These are phyloP conservation scores for Metschnikowia orientalis DNA, from an alignment of 805 yeast genomes.

Conservation along the genomic window DNA sequence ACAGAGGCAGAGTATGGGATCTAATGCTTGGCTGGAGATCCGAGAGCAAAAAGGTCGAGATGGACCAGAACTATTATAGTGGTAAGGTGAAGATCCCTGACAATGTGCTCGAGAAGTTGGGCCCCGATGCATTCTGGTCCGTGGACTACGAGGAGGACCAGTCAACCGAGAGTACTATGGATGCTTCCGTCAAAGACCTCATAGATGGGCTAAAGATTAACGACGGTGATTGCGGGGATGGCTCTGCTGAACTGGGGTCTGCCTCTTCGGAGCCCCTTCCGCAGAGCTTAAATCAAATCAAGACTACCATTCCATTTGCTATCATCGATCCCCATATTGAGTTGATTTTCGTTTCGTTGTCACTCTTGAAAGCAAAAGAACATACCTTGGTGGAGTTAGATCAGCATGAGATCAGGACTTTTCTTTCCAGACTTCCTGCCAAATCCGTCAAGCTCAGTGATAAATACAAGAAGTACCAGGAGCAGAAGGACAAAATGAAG, in stretches of 20 bases:
- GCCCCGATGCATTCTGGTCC: constrained; percentile 65
- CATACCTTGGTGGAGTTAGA: constrained; percentile 79
- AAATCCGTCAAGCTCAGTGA: constrained; percentile 33
- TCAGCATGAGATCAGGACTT: constrained; percentile 82
- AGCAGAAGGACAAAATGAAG: constrained; percentile 20
- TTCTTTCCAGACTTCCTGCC: constrained; percentile 55
- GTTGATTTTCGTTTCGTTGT: constrained; percentile 68
- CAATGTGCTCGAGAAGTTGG: constrained; percentile 34
- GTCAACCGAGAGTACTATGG: constrained; percentile 5
- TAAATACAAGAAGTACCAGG: constrained; percentile 32
- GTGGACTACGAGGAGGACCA: constrained; percentile 16
- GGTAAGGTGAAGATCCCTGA: constrained; percentile 29
- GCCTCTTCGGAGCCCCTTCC: constrained; percentile 1
- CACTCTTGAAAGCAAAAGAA: constrained; percentile 76
- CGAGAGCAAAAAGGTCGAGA: constrained; percentile 26
- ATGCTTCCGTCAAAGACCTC: constrained; percentile 27
- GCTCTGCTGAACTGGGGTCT: constrained; percentile 12
- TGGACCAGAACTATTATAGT: constrained; percentile 26
- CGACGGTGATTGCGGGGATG: constrained; percentile 5
- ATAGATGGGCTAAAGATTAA: constrained; percentile 26
- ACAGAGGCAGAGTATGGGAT: constrained; percentile 91
- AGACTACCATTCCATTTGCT: constrained; percentile 46
- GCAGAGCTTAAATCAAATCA: constrained; percentile 11
- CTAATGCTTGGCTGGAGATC: constrained; percentile 71
- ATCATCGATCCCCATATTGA: constrained; percentile 71